These are phyloP conservation scores for Punica granatum DNA, from an alignment of 345 rosid species.

Conservation along the genomic window DNA sequence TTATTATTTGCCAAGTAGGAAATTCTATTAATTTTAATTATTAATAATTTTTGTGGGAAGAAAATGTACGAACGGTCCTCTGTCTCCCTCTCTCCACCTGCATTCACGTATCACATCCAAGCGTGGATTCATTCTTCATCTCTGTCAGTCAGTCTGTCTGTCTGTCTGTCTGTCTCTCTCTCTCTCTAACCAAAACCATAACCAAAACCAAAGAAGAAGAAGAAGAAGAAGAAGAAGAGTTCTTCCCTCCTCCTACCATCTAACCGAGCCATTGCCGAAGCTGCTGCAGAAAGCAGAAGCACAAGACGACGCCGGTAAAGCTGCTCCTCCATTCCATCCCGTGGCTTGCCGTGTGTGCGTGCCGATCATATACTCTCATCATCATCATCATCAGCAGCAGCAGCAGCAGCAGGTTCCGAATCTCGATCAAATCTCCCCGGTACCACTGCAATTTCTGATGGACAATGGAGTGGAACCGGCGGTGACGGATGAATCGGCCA, in stretches of 20 bases:
- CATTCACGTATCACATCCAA: neutral
- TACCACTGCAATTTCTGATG: neutral
- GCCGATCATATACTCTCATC: no score
- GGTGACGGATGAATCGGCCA: constrained; percentile 16
- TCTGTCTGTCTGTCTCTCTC: no score
- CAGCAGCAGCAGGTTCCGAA: neutral
- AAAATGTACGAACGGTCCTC: neutral
- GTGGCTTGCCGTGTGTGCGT: neutral
- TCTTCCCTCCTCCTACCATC: neutral
- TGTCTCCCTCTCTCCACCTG: no score
- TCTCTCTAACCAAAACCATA: no score
- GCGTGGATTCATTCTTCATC: neutral
- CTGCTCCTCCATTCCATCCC: no score
- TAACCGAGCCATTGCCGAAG: constrained; percentile 1
- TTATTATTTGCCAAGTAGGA: no score
- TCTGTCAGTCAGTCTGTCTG: neutral
- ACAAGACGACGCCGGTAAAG: neutral
- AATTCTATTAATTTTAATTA: no score
- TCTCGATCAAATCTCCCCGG: neutral
- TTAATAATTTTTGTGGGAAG: no score
- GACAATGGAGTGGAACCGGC: constrained; percentile 5
- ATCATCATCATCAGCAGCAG: no score
- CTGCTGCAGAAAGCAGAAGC: constrained; percentile 1
- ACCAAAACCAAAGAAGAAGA: no score
- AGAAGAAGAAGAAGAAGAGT: no score